phyloP scores from a whole-genome alignment of 345 rosid species.

The Murraya koenigii region DNA sequence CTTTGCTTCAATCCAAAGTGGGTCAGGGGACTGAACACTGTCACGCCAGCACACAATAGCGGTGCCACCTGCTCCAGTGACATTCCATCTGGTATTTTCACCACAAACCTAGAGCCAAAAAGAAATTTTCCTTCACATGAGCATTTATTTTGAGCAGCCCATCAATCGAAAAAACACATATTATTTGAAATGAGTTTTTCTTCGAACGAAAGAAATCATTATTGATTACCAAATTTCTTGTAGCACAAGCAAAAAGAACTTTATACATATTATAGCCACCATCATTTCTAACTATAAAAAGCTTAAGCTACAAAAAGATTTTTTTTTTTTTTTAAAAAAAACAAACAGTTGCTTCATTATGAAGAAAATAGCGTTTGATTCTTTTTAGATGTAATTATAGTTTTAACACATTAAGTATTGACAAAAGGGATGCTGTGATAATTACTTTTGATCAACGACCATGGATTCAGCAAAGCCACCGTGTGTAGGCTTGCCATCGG shows the following conservation, averaged over 20 bases:
- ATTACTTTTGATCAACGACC: slow-evolving; percentile 60
- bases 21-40: slow-evolving; percentile 76
- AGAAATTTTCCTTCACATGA: neutral
- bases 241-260: neutral
- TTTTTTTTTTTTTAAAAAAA: too few species aligned
- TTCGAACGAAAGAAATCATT: neutral
- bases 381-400: neutral
- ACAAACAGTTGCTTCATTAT: neutral
- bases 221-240: neutral
- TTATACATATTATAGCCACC: neutral
- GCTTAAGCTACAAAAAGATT: too few species aligned
- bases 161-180: neutral
- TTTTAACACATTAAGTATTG: too few species aligned
- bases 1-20: slow-evolving; percentile 68
- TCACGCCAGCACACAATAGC: slow-evolving; percentile 80
- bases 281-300: neutral
- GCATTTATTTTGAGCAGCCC: neutral
- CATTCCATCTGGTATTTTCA: slow-evolving; percentile 87
- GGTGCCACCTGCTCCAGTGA: slow-evolving; percentile 87
- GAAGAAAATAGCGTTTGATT: neutral
- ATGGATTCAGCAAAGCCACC: slow-evolving; percentile 56
- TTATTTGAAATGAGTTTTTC: neutral
- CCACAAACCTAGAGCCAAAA: slow-evolving; percentile 57
- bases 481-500: slow-evolving; percentile 51
- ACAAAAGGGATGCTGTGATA: neutral